A percentile compares a stretch with the other conserved stretches of the same genome.
Conservation (phyloP, 768 basidiomycete genomes). For the Tylopilus plumbeoviolaceoides region DNA sequence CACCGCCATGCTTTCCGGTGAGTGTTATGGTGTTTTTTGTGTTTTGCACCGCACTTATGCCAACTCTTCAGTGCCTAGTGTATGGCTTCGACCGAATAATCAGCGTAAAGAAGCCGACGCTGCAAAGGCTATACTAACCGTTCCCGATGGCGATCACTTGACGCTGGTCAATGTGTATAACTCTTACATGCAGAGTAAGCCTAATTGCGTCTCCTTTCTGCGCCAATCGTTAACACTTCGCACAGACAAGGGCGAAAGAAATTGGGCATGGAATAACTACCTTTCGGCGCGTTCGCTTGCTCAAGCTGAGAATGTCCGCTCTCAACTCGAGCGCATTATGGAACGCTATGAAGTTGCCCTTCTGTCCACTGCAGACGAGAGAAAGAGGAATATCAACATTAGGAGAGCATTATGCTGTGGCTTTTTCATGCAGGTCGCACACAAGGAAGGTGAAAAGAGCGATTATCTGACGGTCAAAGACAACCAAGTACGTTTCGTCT, state of each 20-base stretch:
- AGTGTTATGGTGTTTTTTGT: slow-evolving; percentile 12
- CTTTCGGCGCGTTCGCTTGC: slow-evolving; percentile 76
- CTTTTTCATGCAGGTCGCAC: slow-evolving; percentile 98
- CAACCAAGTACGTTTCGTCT: slow-evolving; percentile 61
- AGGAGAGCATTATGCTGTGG: slow-evolving; percentile 84
- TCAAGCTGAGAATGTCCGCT: slow-evolving; percentile 92
- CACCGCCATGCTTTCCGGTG: slow-evolving; percentile 94
- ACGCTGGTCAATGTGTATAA: slow-evolving; percentile 96
- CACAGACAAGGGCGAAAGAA: slow-evolving; percentile 68
- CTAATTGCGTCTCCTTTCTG: background rate
- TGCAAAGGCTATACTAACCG: slow-evolving; percentile 82
- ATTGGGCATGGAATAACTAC: slow-evolving; percentile 92
- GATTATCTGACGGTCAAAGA: slow-evolving; percentile 92
- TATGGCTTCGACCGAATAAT: slow-evolving; percentile 91
- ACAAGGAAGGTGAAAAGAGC: slow-evolving; percentile 89
- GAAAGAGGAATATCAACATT: slow-evolving; percentile 69
- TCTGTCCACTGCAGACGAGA: slow-evolving; percentile 62
- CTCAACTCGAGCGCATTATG: slow-evolving; percentile 88
- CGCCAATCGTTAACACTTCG: background rate
- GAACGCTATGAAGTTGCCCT: slow-evolving; percentile 82
- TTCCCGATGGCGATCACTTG: slow-evolving; percentile 96
- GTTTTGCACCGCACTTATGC: background rate
- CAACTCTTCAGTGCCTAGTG: slow-evolving; percentile 61
- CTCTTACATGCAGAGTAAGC: slow-evolving; percentile 78
- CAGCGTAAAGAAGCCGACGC: slow-evolving; percentile 88